Evolutionary conservation across 768 basidiomycete species (phyloP), one percentile per base, ranked within the genome.

Genomic region (Crepidotus variabilis): DNA sequence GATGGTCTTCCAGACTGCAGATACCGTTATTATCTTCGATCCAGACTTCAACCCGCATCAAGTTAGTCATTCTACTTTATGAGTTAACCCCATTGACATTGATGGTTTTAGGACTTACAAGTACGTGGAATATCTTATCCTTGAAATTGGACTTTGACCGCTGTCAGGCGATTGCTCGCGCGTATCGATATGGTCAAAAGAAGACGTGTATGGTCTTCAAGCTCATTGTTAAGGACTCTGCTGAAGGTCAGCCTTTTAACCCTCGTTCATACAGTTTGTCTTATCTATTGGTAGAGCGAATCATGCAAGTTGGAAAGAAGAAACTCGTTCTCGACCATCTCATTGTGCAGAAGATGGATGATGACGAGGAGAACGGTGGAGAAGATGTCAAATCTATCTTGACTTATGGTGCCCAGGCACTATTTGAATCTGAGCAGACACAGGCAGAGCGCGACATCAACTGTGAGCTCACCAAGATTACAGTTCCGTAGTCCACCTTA

Each of bases 1-100:
- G 45, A 83, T 59, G 10, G 75, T 75, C 35, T 4, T 10, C 10
- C 81, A 88, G 75, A 90, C 86, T 7, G 95, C 96, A 18, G 96
- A 98, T 68, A 96, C 94, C 0, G 94, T 95, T 24, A 88, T 94
- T 46, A 87, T 94, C 54, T 92, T 87, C 63, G 96, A 99, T 67
- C 94, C 94, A 0, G 97, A 99, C 74, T 99, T 94, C 71, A 99
- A 99, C 65, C 96, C 96, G n/a, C 94, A 97, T 72, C 90, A 90
- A 79, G 88, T 88, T 48, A 23, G 80, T 69, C 14, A 21, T n/a
- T n/a, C n/a, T 3, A 9, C 36, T 39, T 16, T 11, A 51, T 20
- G 21, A 36, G 18, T 52, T n/a, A 11, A 32, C 13, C 28, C 21
- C 20, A 45, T 43, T 34, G 36, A 47, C 49, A 36, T 50, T 16